Conservation (phyloP, 2,329 filamentous ascomycete species). For the Fusarium stilboides region DNA sequence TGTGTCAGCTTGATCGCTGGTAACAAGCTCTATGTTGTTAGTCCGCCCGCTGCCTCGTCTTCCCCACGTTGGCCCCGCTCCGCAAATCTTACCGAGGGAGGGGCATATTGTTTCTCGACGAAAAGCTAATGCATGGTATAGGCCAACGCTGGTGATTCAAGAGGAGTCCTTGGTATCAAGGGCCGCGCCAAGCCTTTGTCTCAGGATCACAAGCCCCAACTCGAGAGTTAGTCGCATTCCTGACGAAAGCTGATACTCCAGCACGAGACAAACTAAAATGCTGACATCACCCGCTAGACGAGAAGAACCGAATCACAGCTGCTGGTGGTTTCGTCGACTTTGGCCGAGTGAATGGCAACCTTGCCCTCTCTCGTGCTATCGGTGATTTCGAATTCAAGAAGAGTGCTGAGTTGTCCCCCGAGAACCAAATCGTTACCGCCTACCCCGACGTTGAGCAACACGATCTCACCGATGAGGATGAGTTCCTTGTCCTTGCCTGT, state of each 20-base stretch:
- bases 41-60: slow-evolving; percentile 59
- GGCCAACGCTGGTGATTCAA: slow-evolving; percentile 97
- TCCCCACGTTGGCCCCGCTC: slow-evolving; percentile 34
- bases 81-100: slow-evolving; percentile 34
- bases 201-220: slow-evolving; percentile 99
- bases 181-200: slow-evolving; percentile 97
- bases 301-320: slow-evolving; percentile 95
- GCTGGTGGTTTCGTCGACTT: slow-evolving; percentile 99
- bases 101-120: slow-evolving; percentile 26
- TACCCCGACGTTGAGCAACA: slow-evolving; percentile 95
- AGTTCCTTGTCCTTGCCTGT: slow-evolving; percentile 94
- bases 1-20: slow-evolving; percentile 90
- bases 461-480: slow-evolving; percentile 91
- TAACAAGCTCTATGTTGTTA: slow-evolving; percentile 94
- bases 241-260: slow-evolving; percentile 16
- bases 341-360: slow-evolving; percentile 97
- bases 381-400: slow-evolving; percentile 99
- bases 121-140: slow-evolving; percentile 58
- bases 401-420: slow-evolving; percentile 95
- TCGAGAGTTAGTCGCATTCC: slow-evolving; percentile 79
- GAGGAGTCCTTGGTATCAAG: slow-evolving; percentile 95
- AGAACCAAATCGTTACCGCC: slow-evolving; percentile 98
- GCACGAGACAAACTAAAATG: slow-evolving; percentile 33
- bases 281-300: slow-evolving; percentile 69
- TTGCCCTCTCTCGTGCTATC: slow-evolving; percentile 95